These are phyloP conservation scores for Heimioporus sp. DNA, from an alignment of 768 basidiomycete genomes.

Conservation along the genomic window DNA sequence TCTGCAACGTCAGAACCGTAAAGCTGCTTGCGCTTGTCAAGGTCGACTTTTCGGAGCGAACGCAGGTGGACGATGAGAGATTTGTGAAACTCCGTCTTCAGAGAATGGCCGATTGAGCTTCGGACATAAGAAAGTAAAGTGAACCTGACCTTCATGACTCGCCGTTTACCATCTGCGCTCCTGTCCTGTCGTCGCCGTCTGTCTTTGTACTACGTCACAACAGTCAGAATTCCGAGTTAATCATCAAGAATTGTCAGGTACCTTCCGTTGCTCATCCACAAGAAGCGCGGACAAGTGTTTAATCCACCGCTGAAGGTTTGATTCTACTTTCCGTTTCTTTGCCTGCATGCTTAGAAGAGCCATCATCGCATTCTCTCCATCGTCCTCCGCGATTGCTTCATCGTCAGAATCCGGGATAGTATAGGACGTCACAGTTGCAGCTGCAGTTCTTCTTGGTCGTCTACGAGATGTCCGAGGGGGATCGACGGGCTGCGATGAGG, in stretches of 20 bases:
- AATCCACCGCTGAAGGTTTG: constrained; percentile 63
- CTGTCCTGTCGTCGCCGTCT: constrained; percentile 57
- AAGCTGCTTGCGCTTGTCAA: constrained; percentile 44
- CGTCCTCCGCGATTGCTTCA: constrained; percentile 47
- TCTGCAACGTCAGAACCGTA: constrained; percentile 40
- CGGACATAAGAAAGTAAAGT: not conserved
- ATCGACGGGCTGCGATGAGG: constrained; percentile 11
- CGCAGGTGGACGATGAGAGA: constrained; percentile 57
- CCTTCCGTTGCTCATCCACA: constrained; percentile 71
- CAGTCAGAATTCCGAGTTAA: constrained; percentile 5
- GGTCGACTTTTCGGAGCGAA: constrained; percentile 58
- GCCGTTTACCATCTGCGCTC: constrained; percentile 45
- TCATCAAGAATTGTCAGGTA: constrained; percentile 20
- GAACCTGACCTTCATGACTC: constrained; percentile 53
- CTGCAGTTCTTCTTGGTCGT: constrained; percentile 58
- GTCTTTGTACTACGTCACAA: constrained; percentile 51
- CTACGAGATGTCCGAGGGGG: constrained; percentile 38
- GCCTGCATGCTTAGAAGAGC: constrained; percentile 28
- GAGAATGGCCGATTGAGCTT: not conserved
- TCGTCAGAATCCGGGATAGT: constrained; percentile 70
- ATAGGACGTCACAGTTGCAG: constrained; percentile 55
- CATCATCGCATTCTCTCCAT: constrained; percentile 34
- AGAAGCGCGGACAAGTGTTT: constrained; percentile 57
- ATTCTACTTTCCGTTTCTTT: constrained; percentile 40
- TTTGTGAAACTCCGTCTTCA: constrained; percentile 68